Percentiles rank a stretch among this genome's conserved stretches.
Evolutionary conservation across 371 early-diverging fungal genomes (phyloP).

Genomic region (Syncephalastrum contaminatum): DNA sequence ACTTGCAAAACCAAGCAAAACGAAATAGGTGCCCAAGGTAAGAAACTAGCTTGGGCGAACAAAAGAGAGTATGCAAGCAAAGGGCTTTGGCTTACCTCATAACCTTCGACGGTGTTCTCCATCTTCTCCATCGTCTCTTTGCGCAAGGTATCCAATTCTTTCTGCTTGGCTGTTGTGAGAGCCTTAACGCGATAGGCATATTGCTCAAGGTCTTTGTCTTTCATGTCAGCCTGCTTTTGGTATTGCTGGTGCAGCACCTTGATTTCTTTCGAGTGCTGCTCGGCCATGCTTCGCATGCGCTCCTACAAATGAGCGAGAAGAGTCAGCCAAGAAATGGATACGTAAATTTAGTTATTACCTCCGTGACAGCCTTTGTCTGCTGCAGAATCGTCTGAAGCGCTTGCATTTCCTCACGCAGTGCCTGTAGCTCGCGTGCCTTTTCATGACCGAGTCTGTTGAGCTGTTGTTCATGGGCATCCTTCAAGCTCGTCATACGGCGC

Average conservation of each 20-base stretch:
- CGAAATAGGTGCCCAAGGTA: background rate
- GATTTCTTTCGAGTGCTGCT: slow-evolving; percentile 39
- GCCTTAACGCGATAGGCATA: slow-evolving; percentile 44
- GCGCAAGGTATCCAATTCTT: slow-evolving; percentile 29
- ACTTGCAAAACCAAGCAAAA: slow-evolving; percentile 13
- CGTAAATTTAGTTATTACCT: background rate
- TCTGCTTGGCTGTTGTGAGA: slow-evolving; percentile 29
- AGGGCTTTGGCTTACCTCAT: slow-evolving; percentile 28
- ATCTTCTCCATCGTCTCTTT: slow-evolving; percentile 19
- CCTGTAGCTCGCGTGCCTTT: slow-evolving; percentile 29
- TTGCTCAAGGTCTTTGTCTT: slow-evolving; percentile 39
- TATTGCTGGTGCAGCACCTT: slow-evolving; percentile 36
- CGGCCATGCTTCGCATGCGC: slow-evolving; percentile 21
- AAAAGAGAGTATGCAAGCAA: background rate
- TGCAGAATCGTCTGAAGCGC: slow-evolving; percentile 2
- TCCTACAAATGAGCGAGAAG: background rate
- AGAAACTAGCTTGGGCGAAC: slow-evolving; percentile 6
- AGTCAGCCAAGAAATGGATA: background rate
- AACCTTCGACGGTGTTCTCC: slow-evolving; percentile 32
- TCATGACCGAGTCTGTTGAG: slow-evolving; percentile 32
- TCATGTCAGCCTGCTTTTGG: slow-evolving; percentile 29
- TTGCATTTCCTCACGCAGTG: slow-evolving; percentile 11
- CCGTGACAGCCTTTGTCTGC: slow-evolving; percentile 4
- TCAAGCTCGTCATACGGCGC: slow-evolving; percentile 19
- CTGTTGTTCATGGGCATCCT: slow-evolving; percentile 29